phyloP scores from a whole-genome alignment of 768 basidiomycete genomes.

The Polyporus arcularius region DNA sequence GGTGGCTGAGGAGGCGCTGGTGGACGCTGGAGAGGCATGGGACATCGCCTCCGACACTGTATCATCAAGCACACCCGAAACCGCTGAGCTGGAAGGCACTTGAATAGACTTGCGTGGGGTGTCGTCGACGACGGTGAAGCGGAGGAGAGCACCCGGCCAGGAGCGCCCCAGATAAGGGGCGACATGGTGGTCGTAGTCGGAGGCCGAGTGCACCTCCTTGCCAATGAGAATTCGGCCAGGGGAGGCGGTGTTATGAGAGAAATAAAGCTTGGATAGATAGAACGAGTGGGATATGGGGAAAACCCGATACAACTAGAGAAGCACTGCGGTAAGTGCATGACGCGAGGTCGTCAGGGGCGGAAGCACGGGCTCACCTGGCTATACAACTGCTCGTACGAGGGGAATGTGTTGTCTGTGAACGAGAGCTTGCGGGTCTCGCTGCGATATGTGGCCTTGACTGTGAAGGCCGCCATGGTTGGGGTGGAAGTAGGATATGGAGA shows the following conservation, averaged over 20 bases:
- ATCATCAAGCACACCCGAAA: conserved; percentile 49
- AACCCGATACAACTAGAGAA: conserved; percentile 62
- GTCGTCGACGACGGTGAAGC: conserved; percentile 63
- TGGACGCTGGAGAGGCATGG: conserved; percentile 1
- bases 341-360: background rate
- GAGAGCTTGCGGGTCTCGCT: conserved; percentile 68
- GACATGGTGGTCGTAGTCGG: conserved; percentile 58
- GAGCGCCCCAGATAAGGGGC: conserved; percentile 48
- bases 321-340: conserved; percentile 14
- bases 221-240: conserved; percentile 61
- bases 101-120: conserved; percentile 38
- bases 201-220: conserved; percentile 55
- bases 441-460: conserved; percentile 77
- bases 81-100: conserved; percentile 1
- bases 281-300: conserved; percentile 63
- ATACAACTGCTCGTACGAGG: conserved; percentile 60
- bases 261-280: conserved; percentile 67
- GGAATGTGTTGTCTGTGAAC: conserved; percentile 57
- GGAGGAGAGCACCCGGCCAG: conserved; percentile 62
- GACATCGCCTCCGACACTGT: conserved; percentile 26
- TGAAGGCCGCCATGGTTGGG: conserved; percentile 55
- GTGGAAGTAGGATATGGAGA: conserved; percentile 24
- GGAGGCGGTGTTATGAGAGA: conserved; percentile 58
- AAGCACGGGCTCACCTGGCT: conserved; percentile 51
- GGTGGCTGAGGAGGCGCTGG: conserved; percentile 17